Evolutionary conservation across 2,329 filamentous ascomycete species (phyloP).

Genomic region (Coniochaeta ligniaria): DNA sequence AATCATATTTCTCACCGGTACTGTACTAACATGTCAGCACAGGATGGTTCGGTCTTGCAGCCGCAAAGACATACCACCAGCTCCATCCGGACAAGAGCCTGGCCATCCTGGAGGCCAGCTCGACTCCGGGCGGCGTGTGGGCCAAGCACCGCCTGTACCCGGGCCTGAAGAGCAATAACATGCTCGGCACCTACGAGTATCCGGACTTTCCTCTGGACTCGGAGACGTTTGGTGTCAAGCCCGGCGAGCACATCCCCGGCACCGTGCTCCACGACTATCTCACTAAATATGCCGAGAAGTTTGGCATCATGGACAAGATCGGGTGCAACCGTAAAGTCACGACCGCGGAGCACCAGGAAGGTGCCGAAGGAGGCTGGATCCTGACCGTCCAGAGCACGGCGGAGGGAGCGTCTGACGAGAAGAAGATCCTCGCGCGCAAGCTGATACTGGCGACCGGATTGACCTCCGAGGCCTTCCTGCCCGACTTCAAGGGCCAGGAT

Average conservation of each 20-base stretch:
- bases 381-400: conserved; percentile 21
- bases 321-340: conserved; percentile 30
- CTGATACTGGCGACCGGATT: conserved; percentile 49
- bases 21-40: background rate
- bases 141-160: conserved; percentile 59
- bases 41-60: conserved; percentile 42
- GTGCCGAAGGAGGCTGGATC: conserved; percentile 31
- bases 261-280: conserved; percentile 39
- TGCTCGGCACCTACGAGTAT: conserved; percentile 66
- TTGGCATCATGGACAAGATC: conserved; percentile 31
- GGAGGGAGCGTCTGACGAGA: conserved; percentile 2
- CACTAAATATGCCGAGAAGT: conserved; percentile 33
- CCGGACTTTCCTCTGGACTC: conserved; percentile 65
- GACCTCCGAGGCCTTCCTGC: conserved; percentile 42
- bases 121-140: conserved; percentile 63
- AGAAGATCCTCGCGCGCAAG: conserved; percentile 31
- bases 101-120: conserved; percentile 48
- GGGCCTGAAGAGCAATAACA: conserved; percentile 66
- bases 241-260: conserved; percentile 40
- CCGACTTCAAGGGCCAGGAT: conserved; percentile 37
- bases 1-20: background rate
- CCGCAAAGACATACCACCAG: conserved; percentile 54
- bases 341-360: conserved; percentile 31
- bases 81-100: conserved; percentile 50
- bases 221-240: conserved; percentile 39